phyloP scores from a whole-genome alignment of 192 early-diverging fungal species.

The Coemansia sp. region DNA sequence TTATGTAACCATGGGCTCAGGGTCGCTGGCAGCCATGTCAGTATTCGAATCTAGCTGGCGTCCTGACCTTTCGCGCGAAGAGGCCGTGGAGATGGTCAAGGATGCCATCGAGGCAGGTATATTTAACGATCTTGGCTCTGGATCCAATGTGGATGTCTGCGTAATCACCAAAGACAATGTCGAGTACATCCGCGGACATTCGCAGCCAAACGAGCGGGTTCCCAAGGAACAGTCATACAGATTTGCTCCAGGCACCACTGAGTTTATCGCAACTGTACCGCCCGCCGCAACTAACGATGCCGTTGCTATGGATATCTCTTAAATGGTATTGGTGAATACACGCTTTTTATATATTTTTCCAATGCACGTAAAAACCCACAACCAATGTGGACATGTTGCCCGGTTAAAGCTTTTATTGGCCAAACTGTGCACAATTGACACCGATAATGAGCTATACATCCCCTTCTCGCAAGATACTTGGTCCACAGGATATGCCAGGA shows the following conservation, averaged over 20 bases:
- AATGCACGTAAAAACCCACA: too few relatives aligned
- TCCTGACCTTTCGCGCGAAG: constrained; percentile 77
- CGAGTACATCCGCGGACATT: constrained; percentile 83
- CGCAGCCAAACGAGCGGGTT: constrained; percentile 83
- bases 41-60: constrained; percentile 89
- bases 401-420: too few relatives aligned
- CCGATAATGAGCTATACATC: constrained; percentile 13
- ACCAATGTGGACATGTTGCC: too few relatives aligned
- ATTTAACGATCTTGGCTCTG: constrained; percentile 98
- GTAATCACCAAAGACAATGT: constrained; percentile 84
- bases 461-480: constrained; percentile 61
- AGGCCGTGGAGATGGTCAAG: constrained; percentile 85
- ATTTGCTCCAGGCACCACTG: constrained; percentile 51
- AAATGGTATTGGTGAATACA: too few relatives aligned
- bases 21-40: constrained; percentile 93
- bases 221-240: constrained; percentile 83
- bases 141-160: constrained; percentile 91
- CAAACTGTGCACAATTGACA: too few relatives aligned
- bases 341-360: too few relatives aligned
- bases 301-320: constrained; percentile 42
- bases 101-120: constrained; percentile 96
- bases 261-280: constrained; percentile 22
- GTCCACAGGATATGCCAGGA: constrained; percentile 54
- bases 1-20: constrained; percentile 94
- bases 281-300: constrained; percentile 13